Evolutionary conservation across 345 rosid genomes (phyloP), one percentile per base, ranked within the genome.

Genomic region (Brassica carinata): DNA sequence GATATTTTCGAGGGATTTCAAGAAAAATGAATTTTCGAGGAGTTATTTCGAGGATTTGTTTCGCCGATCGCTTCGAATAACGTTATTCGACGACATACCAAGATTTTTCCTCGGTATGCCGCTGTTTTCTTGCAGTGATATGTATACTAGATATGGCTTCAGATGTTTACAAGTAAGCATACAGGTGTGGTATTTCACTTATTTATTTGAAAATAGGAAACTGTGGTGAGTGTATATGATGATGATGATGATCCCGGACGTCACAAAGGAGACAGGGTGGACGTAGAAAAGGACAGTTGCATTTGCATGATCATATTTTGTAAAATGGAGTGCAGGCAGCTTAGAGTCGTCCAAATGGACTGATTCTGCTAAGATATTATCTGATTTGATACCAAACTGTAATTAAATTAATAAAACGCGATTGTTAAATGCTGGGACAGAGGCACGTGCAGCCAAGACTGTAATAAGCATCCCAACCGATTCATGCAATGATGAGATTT

Each of bases 401-500:
- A 40, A 8, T 9, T 9, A 40, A 40, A 9, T 9, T 8, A 40
- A 40, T 40, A 40, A 40, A 40, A 40, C 10, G 13, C 48, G 48
- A 9, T 40, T 1, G 8, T 40, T 40, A 9, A 40, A 40, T 40
- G 48, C 3, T 40, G 33, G 67, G 19, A 81, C 80, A 81, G 15
- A 75, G 23, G 77, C 77, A 81, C 68, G 80, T 81, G 65, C 55
- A 45, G 74, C 31, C 48, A 40, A 40, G 13, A 40, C 48, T 40
- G 48, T 9, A 38, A 30, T 64, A 40, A 62, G 30, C 19, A 79
- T 74, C 78, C 71, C 66, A 79, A 79, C 78, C 63, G 62, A 59
- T 40, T 71, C 71, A 70, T 63, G 79, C 79, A 80, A 80, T 80
- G 23, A 80, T 80, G 72, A 75, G 68, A 80, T 80, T 74, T 11